These are phyloP conservation scores for Fagus crenata DNA, from an alignment of 306 rosid species.

Conservation along the genomic window DNA sequence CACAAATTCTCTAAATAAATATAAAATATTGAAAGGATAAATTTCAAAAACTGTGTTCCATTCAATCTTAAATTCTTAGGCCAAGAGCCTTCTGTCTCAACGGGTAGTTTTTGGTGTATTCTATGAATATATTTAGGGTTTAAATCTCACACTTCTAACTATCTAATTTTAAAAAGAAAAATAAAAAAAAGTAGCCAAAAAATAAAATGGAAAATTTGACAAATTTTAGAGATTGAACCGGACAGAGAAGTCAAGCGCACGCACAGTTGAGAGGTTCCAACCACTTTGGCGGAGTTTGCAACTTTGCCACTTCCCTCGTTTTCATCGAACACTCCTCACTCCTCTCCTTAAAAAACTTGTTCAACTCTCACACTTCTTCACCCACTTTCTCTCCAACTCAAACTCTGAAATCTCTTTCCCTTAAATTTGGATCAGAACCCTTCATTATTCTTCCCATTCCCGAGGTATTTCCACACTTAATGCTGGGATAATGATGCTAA, in stretches of 20 bases:
- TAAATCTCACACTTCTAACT: too few relatives aligned
- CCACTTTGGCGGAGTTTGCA: slow-evolving; percentile 49
- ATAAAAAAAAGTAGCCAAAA: too few relatives aligned
- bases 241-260: not conserved
- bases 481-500: not conserved
- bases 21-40: too few relatives aligned
- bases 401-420: not conserved
- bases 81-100: too few relatives aligned
- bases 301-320: slow-evolving; percentile 39
- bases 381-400: slow-evolving; percentile 11
- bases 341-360: not conserved
- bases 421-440: not conserved
- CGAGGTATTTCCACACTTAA: slow-evolving; percentile 18
- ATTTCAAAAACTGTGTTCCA: too few relatives aligned
- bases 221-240: too few relatives aligned
- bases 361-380: slow-evolving; percentile 1
- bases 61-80: too few relatives aligned
- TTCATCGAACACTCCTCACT: slow-evolving; percentile 34
- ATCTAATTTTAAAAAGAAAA: too few relatives aligned
- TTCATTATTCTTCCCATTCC: not conserved
- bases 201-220: too few relatives aligned
- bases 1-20: too few relatives aligned
- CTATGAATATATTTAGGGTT: too few relatives aligned
- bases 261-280: not conserved
- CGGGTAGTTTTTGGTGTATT: too few relatives aligned